Percentiles rank a stretch among this genome's conserved stretches.
Evolutionary conservation across 352 stramenopile species (phyloP).

Genomic region (Thalassiosira exigua): DNA sequence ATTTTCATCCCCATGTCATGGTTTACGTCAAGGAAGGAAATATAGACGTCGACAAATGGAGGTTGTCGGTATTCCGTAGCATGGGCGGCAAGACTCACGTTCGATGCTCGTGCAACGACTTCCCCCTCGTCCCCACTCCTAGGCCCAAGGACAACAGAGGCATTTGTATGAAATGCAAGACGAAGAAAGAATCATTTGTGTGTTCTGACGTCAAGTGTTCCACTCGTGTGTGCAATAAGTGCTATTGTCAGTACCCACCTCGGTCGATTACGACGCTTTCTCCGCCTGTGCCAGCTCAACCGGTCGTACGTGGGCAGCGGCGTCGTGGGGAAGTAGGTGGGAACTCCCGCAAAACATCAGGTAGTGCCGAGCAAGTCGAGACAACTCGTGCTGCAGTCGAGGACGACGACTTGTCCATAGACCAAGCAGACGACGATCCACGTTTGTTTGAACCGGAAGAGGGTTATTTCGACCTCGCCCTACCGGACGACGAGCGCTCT

Average conservation of each 20-base stretch:
- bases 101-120: constrained; percentile 19
- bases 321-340: too few species aligned
- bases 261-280: constrained; percentile 7
- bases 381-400: constrained; percentile 7
- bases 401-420: background rate
- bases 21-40: constrained; percentile 8
- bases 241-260: constrained; percentile 14
- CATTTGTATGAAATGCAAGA: constrained; percentile 11
- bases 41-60: constrained; percentile 12
- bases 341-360: background rate
- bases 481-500: too few species aligned
- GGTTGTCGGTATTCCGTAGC: constrained; percentile 2
- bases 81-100: constrained; percentile 14
- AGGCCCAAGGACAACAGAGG: background rate
- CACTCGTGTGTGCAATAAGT: constrained; percentile 8
- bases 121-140: constrained; percentile 16
- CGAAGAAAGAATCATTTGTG: constrained; percentile 13
- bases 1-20: constrained; percentile 9
- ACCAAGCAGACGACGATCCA: constrained; percentile 16
- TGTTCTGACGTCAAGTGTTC: constrained; percentile 10
- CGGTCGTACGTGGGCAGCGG: too few species aligned
- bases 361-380: constrained; percentile 10
- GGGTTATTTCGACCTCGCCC: too few species aligned
- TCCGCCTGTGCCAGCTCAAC: too few species aligned
- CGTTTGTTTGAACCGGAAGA: too few species aligned